These are phyloP conservation scores for Brasilioporus rufonigricans DNA, from an alignment of 768 basidiomycete genomes.

Conservation along the genomic window DNA sequence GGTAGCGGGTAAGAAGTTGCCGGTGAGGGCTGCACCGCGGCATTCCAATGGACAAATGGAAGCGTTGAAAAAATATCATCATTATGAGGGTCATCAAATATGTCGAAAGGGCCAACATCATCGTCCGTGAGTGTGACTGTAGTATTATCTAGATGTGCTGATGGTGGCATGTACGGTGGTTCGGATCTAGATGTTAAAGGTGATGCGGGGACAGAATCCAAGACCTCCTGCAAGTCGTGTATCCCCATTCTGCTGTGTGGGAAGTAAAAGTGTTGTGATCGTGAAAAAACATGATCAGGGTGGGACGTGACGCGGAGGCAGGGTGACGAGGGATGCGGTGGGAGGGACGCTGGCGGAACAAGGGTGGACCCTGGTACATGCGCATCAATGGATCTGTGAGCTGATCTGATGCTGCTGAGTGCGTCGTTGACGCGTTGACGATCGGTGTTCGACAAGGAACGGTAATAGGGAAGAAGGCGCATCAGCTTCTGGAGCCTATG, in stretches of 20 bases:
- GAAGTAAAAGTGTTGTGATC: slow-evolving; percentile 9
- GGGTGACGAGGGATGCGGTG: slow-evolving; percentile 4
- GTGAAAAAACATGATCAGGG: neutral
- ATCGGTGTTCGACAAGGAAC: slow-evolving; percentile 30
- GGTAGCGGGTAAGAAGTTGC: slow-evolving; percentile 1
- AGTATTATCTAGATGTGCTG: slow-evolving; percentile 5
- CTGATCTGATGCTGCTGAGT: slow-evolving; percentile 15
- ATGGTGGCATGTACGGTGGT: slow-evolving; percentile 7
- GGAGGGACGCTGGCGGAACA: slow-evolving; percentile 3
- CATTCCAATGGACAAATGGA: slow-evolving; percentile 27
- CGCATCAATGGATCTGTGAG: slow-evolving; percentile 4
- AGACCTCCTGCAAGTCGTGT: slow-evolving; percentile 14
- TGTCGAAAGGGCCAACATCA: slow-evolving; percentile 1
- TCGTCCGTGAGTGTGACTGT: slow-evolving; percentile 3
- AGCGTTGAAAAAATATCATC: slow-evolving; percentile 12
- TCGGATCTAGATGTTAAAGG: slow-evolving; percentile 18
- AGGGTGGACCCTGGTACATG: slow-evolving; percentile 20
- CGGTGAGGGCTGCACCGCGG: slow-evolving; percentile 17
- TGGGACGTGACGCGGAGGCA: slow-evolving; percentile 7
- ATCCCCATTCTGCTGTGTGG: slow-evolving; percentile 4
- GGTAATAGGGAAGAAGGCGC: slow-evolving; percentile 38
- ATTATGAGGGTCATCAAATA: slow-evolving; percentile 15
- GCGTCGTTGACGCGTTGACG: slow-evolving; percentile 29
- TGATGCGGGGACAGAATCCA: slow-evolving; percentile 5
- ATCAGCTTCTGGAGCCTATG: slow-evolving; percentile 48